Conservation (phyloP, 208 protist species). For the Crithidia expoeki region DNA sequence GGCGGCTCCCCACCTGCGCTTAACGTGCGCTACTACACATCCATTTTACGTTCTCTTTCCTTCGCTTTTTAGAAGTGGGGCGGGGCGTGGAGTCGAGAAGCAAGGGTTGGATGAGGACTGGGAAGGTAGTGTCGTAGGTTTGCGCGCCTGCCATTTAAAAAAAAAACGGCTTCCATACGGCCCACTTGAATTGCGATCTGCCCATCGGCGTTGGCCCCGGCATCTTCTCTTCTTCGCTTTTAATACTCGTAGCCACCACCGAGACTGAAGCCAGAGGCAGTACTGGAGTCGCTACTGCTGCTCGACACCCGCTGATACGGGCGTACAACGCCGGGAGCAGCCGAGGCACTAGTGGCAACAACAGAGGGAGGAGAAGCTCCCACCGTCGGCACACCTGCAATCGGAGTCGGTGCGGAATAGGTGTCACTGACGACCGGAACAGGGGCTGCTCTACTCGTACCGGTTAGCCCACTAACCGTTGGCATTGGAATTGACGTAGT, state of each 20-base stretch:
- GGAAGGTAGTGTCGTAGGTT: too few species aligned
- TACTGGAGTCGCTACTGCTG: conserved; percentile 35
- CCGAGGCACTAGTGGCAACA: background rate
- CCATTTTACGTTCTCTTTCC: too few species aligned
- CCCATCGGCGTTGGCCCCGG: too few species aligned
- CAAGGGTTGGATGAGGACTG: too few species aligned
- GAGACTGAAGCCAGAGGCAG: conserved; percentile 2
- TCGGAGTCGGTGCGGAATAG: background rate
- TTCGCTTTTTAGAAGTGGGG: too few species aligned
- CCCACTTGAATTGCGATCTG: too few species aligned
- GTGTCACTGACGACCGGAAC: background rate
- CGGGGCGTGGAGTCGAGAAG: too few species aligned
- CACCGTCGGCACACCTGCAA: background rate
- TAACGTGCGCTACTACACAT: too few species aligned
- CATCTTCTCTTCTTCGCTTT: too few species aligned
- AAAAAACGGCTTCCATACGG: too few species aligned
- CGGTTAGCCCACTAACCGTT: background rate
- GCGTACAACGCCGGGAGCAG: conserved; percentile 4
- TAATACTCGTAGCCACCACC: conserved; percentile 21
- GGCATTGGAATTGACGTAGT: background rate
- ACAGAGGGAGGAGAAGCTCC: background rate
- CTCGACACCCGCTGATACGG: conserved; percentile 7
- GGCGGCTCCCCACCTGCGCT: too few species aligned
- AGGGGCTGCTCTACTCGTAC: background rate
- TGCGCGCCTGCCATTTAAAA: too few species aligned